Conservation (phyloP, 306 rosid genomes). For the Sechiopsis laciniata region DNA sequence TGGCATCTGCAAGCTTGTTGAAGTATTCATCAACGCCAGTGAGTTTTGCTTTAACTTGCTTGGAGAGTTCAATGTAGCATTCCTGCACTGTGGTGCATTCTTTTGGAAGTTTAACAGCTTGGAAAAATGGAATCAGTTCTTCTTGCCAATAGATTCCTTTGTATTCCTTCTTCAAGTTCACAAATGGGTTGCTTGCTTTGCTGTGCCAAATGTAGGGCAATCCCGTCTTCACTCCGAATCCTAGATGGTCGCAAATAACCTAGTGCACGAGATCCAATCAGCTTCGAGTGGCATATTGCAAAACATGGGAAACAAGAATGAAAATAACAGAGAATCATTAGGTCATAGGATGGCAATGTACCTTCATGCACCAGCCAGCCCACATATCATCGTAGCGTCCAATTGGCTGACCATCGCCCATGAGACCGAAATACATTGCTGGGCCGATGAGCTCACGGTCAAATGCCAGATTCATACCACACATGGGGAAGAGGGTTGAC, state of each 20-base stretch:
- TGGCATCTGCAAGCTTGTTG: constrained; percentile 67
- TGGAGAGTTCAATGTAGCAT: constrained; percentile 81
- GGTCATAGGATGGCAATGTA: constrained; percentile 21
- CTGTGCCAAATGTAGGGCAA: constrained; percentile 94
- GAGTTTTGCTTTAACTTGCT: constrained; percentile 69
- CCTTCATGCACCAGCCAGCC: constrained; percentile 97
- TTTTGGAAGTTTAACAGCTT: constrained; percentile 50
- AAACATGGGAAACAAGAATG: constrained; percentile 2
- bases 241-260: constrained; percentile 86
- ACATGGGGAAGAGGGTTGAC: constrained; percentile 82
- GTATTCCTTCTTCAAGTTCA: constrained; percentile 79
- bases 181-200: constrained; percentile 96
- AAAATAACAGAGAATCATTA: not conserved
- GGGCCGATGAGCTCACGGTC: constrained; percentile 82
- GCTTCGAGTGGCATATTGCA: not conserved
- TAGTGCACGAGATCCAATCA: constrained; percentile 13
- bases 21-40: constrained; percentile 57
- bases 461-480: constrained; percentile 85
- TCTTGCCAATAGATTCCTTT: constrained; percentile 91
- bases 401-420: constrained; percentile 95
- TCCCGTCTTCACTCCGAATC: constrained; percentile 75
- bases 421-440: constrained; percentile 91
- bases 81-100: constrained; percentile 62
- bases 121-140: constrained; percentile 79
- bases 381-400: constrained; percentile 92